Base-by-base conservation (phyloP, 352 stramenopile genomes). In the Phytophthora citricola region DNA sequence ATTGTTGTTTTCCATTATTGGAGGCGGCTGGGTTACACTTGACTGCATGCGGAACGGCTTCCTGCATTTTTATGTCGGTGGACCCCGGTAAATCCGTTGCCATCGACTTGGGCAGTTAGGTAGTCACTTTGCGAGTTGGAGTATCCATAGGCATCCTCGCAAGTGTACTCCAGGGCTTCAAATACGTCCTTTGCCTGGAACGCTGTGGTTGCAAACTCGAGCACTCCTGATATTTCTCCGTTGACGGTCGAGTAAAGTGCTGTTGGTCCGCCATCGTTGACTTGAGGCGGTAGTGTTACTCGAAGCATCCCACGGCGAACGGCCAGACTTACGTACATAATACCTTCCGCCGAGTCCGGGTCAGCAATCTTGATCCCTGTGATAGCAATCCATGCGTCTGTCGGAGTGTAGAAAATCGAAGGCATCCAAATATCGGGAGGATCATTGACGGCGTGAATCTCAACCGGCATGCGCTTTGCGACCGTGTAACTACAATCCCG, bases 61-160 rank as follows among this genome's bases (percentile, higher is more conserved):
- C 17, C 17, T 20, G 17, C 17, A 20, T 20, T 20, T 20, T 20
- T 20, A 20, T 20, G 17, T 20, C 17, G 17, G 17, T 20, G 17
- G 17, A 20, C 17, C 56, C 81, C 79, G 7, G 68, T 81, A 58
- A 81, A 85, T 1, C 79, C 79, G 51, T 90, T 90, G 63, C 90
- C 79, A 52, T 89, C 78, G 27, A 89, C 79, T 32, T 78, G 62
- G 22, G 89, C 22, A 29, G 54, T 70, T n/a, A 91, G 27, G 34
- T 68, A 71, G 54, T 90, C 79, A 27, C 26, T 45, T 22, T 48
- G 55, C 8, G 61, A 63, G 38, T 68, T 73, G 4, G 48, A 60
- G 27, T 76, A 89, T 12, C 46, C 72, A 52, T 69, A 22, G 15
- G 45, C 39, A 17, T 34, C 58, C 5, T 76, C 54, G 47, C 63